Percentiles rank a stretch among this genome's conserved stretches.
Evolutionary conservation across 768 basidiomycete genomes (phyloP).

Genomic region (Butyriboletus loyo): DNA sequence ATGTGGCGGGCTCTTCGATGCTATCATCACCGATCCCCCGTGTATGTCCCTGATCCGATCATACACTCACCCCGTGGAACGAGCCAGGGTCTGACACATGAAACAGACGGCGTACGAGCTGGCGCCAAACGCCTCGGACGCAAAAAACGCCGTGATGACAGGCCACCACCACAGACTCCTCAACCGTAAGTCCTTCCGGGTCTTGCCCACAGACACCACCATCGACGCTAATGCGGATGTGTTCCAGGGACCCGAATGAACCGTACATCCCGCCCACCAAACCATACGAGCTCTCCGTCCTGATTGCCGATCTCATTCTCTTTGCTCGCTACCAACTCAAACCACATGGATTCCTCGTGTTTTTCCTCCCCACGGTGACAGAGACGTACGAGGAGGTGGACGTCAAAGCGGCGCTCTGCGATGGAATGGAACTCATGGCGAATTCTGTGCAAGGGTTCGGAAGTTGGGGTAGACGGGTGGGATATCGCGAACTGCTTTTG

Average conservation of each 20-base stretch:
- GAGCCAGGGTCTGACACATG: not conserved
- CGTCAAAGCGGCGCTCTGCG: slow-evolving; percentile 70
- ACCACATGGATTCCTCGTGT: slow-evolving; percentile 86
- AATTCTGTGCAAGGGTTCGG: slow-evolving; percentile 94
- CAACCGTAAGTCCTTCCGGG: slow-evolving; percentile 40
- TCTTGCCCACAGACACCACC: not conserved
- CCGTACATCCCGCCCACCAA: slow-evolving; percentile 87
- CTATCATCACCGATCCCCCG: slow-evolving; percentile 92
- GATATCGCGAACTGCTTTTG: slow-evolving; percentile 25
- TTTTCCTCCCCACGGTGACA: slow-evolving; percentile 90
- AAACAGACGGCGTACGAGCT: slow-evolving; percentile 86
- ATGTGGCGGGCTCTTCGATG: slow-evolving; percentile 87
- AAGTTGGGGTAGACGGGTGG: slow-evolving; percentile 88
- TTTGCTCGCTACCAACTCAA: slow-evolving; percentile 82
- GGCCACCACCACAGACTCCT: slow-evolving; percentile 30
- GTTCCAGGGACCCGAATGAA: slow-evolving; percentile 41
- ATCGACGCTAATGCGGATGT: not conserved
- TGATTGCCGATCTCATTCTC: slow-evolving; percentile 77
- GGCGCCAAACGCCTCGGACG: slow-evolving; percentile 81
- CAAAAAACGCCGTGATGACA: slow-evolving; percentile 43
- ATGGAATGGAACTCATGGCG: slow-evolving; percentile 84
- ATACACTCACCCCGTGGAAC: not conserved
- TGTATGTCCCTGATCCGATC: slow-evolving; percentile 49
- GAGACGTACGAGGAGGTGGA: slow-evolving; percentile 91
- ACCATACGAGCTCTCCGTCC: slow-evolving; percentile 87